Conservation (phyloP, 257 asterid genomes). For the Solanum chilense region DNA sequence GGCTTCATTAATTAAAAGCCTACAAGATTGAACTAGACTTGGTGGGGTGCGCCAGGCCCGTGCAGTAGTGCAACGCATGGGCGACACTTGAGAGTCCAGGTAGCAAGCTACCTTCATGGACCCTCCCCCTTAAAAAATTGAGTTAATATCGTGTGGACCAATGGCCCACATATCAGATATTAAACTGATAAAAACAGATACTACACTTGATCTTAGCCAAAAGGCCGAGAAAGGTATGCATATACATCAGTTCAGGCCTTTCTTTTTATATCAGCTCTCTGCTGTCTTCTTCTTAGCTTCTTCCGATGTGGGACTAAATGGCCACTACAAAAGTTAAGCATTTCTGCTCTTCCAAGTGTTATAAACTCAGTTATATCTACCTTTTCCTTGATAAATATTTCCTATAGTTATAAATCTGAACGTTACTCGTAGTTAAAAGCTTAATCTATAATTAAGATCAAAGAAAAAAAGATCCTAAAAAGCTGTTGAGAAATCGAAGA, state of each 20-base stretch:
- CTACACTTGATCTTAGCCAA: constrained; percentile 41
- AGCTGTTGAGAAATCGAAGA: not conserved
- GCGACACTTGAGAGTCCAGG: not conserved
- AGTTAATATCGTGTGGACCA: not conserved
- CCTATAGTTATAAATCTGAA: not conserved
- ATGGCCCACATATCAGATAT: not conserved
- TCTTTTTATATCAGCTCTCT: not conserved
- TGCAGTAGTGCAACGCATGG: not conserved
- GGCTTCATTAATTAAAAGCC: not conserved
- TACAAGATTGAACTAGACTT: not conserved
- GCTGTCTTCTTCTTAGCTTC: not conserved
- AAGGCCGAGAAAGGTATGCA: constrained; percentile 36
- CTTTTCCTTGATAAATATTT: not conserved
- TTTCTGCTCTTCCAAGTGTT: not conserved
- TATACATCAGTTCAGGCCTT: rapidly evolving
- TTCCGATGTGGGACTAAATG: not conserved
- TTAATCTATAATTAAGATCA: not conserved
- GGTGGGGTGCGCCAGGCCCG: not conserved
- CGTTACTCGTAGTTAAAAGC: not conserved
- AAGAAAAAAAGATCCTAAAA: not conserved
- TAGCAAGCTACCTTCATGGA: not conserved
- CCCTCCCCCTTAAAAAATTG: not conserved
- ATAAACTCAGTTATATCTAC: not conserved
- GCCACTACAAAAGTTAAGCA: not conserved
- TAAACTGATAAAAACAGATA: constrained; percentile 23